phyloP scores from a whole-genome alignment of 2,329 filamentous ascomycete species.

The Xylariaceae sp. region DNA sequence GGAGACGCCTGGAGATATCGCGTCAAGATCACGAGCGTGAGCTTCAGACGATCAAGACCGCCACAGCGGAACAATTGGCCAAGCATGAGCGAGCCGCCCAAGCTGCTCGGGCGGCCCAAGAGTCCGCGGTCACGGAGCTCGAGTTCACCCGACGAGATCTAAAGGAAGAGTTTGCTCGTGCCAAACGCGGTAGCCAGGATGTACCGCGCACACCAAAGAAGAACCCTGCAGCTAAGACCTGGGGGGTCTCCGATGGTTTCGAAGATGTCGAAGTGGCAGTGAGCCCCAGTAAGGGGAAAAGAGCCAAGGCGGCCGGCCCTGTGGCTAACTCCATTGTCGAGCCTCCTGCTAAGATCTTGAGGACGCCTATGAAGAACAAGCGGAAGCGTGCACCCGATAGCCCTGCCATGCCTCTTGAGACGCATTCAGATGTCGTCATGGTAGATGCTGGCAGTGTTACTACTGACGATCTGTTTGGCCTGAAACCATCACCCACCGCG shows the following conservation, averaged over 20 bases:
- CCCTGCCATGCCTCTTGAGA: slow-evolving; percentile 58
- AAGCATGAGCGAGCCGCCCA: slow-evolving; percentile 61
- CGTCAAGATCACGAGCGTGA: slow-evolving; percentile 58
- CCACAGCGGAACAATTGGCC: slow-evolving; percentile 58
- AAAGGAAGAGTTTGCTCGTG: slow-evolving; percentile 49
- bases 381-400: slow-evolving; percentile 65
- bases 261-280: slow-evolving; percentile 57
- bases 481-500: slow-evolving; percentile 8
- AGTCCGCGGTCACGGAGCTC: slow-evolving; percentile 62
- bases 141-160: slow-evolving; percentile 70
- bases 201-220: slow-evolving; percentile 54
- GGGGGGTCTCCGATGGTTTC: slow-evolving; percentile 68
- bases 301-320: slow-evolving; percentile 39
- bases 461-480: slow-evolving; percentile 10
- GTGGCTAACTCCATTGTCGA: slow-evolving; percentile 44
- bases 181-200: slow-evolving; percentile 41
- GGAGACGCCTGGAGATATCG: slow-evolving; percentile 60
- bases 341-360: slow-evolving; percentile 26
- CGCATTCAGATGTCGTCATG: slow-evolving; percentile 38
- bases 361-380: slow-evolving; percentile 63
- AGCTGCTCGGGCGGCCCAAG: slow-evolving; percentile 58
- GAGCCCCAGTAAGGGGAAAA: slow-evolving; percentile 49
- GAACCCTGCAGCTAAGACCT: slow-evolving; percentile 46
- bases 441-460: slow-evolving; percentile 26
- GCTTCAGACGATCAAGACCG: slow-evolving; percentile 55